phyloP scores from a whole-genome alignment of 2,329 filamentous ascomycete genomes.

The Alternaria arborescens region DNA sequence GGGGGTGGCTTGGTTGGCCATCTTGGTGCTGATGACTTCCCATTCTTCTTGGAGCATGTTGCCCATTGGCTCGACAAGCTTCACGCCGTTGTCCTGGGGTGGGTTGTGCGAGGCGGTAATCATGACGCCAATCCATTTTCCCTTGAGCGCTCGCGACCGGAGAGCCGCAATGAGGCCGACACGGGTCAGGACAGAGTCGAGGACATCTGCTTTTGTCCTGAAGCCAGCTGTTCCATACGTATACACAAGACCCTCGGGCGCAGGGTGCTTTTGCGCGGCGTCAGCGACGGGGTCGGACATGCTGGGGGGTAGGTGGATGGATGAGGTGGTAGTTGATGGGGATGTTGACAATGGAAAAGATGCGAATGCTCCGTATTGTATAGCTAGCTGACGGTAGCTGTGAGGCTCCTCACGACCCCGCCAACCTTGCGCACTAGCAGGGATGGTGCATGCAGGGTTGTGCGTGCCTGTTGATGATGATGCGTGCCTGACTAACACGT shows the following conservation, averaged over 20 bases:
- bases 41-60: conserved; percentile 93
- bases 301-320: conserved; percentile 3
- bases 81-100: conserved; percentile 71
- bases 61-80: conserved; percentile 93
- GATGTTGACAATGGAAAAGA: conserved; percentile 4
- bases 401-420: conserved; percentile 19
- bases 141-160: conserved; percentile 86
- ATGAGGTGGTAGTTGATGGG: background rate
- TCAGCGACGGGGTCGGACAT: conserved; percentile 47
- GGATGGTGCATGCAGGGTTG: conserved; percentile 31
- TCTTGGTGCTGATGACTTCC: conserved; percentile 86
- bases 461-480: conserved; percentile 8
- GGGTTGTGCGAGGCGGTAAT: conserved; percentile 73
- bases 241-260: conserved; percentile 48
- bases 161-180: conserved; percentile 89
- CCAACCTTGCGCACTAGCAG: conserved; percentile 20
- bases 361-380: background rate
- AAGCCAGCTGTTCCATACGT: conserved; percentile 60
- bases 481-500: conserved; percentile 28
- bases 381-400: background rate
- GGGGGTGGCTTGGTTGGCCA: conserved; percentile 84
- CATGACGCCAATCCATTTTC: conserved; percentile 91
- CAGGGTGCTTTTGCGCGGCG: conserved; percentile 48
- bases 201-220: conserved; percentile 78
- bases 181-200: conserved; percentile 91